Evolutionary conservation across 2,329 filamentous ascomycete genomes (phyloP).

Genomic region (Verticillium alfalfae): DNA sequence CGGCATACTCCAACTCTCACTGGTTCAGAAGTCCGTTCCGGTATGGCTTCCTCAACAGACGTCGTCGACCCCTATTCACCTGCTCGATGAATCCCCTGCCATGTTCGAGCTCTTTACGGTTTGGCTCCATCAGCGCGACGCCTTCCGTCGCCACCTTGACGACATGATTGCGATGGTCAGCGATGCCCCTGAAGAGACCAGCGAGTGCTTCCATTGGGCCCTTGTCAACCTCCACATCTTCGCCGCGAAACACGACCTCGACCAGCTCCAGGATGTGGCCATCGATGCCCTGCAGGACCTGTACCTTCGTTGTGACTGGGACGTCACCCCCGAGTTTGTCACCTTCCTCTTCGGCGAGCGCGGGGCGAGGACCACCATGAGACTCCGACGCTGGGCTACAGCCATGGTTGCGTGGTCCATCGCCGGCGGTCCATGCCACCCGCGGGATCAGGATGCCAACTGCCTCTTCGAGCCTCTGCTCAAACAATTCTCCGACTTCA

Average conservation of each 20-base stretch:
- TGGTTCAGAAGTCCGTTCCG: slow-evolving; percentile 19
- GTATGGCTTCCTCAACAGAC: slow-evolving; percentile 25
- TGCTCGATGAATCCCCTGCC: slow-evolving; percentile 40
- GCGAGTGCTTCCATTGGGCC: slow-evolving; percentile 43
- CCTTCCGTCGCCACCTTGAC: slow-evolving; percentile 38
- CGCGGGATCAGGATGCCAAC: slow-evolving; percentile 20
- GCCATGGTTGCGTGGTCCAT: slow-evolving; percentile 56
- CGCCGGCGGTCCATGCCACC: slow-evolving; percentile 20
- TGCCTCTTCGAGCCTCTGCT: slow-evolving; percentile 37
- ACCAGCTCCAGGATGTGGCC: slow-evolving; percentile 47
- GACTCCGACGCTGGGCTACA: slow-evolving; percentile 53
- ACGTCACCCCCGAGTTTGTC: slow-evolving; percentile 46
- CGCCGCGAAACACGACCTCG: slow-evolving; percentile 43
- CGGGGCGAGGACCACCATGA: slow-evolving; percentile 40
- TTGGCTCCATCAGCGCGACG: slow-evolving; percentile 38
- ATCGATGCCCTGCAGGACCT: slow-evolving; percentile 56
- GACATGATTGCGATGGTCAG: slow-evolving; percentile 24
- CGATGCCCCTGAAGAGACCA: slow-evolving; percentile 13
- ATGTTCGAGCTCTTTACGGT: slow-evolving; percentile 50
- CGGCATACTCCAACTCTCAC: slow-evolving; percentile 9
- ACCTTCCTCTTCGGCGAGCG: slow-evolving; percentile 49
- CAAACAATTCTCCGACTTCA: slow-evolving; percentile 37
- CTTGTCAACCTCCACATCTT: slow-evolving; percentile 53
- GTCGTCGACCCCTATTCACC: slow-evolving; percentile 19
- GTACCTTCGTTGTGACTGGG: slow-evolving; percentile 54